Evolutionary conservation across 164 flowering plant species (phyloP).

Genomic region (Annona squamosa): DNA sequence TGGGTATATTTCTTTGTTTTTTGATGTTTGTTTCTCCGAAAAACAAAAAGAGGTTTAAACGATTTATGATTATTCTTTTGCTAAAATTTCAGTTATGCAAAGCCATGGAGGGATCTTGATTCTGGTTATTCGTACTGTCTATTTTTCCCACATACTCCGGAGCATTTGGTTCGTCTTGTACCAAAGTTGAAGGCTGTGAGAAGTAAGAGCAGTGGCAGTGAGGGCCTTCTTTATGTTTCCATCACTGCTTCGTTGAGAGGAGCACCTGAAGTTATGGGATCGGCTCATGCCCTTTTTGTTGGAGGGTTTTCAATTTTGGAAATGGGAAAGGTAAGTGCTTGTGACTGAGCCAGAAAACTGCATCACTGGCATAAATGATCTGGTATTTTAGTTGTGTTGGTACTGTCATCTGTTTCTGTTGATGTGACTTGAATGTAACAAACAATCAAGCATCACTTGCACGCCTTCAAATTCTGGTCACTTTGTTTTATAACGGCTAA

Average conservation of each 20-base stretch:
- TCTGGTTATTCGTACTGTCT: conserved; percentile 56
- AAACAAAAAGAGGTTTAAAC: background rate
- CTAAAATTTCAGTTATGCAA: conserved; percentile 42
- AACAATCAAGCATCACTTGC: background rate
- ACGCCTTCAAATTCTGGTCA: background rate
- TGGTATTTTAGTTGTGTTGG: background rate
- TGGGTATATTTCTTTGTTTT: conserved; percentile 43
- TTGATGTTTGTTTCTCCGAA: background rate
- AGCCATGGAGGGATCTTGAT: conserved; percentile 66
- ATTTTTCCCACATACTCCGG: conserved; percentile 79
- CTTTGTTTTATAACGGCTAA: background rate
- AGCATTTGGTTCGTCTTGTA: conserved; percentile 49
- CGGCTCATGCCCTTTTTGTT: conserved; percentile 64
- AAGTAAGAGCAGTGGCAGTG: conserved; percentile 10
- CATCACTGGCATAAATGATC: background rate
- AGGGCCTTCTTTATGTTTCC: conserved; percentile 30
- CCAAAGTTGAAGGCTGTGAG: conserved; percentile 34
- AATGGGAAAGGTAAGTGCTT: conserved; percentile 42
- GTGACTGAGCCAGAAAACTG: background rate
- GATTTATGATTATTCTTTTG: conserved; percentile 1
- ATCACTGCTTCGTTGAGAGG: conserved; percentile 45
- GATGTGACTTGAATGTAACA: too few species aligned
- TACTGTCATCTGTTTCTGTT: background rate
- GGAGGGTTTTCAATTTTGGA: conserved; percentile 68
- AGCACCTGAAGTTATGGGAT: conserved; percentile 40